Evolutionary conservation across 139 green algal genomes (phyloP).

Genomic region (Closterium sp.): DNA sequence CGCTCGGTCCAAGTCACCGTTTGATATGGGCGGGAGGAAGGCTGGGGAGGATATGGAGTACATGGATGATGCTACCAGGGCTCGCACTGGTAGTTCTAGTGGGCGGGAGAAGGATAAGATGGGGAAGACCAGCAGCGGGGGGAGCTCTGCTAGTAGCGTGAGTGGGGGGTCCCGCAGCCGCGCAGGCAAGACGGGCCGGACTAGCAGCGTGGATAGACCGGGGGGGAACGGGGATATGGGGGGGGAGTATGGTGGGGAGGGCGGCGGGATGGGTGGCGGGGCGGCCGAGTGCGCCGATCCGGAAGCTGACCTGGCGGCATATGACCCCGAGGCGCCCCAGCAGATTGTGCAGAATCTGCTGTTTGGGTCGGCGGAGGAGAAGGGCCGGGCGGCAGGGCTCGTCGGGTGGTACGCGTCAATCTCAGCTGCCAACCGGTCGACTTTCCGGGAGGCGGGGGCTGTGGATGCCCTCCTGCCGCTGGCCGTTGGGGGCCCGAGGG

Average conservation of each 20-base stretch:
- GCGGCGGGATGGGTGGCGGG: not conserved
- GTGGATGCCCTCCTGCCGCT: not conserved
- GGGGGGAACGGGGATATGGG: not conserved
- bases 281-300: not conserved
- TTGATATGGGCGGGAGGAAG: not conserved
- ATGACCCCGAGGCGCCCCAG: not conserved
- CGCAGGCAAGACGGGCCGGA: not conserved
- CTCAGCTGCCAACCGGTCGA: not conserved
- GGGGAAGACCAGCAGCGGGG: not conserved
- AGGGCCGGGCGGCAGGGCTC: slow-evolving; percentile 1
- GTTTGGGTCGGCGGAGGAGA: not conserved
- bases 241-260: not conserved
- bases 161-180: not conserved
- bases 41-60: not conserved
- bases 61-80: not conserved
- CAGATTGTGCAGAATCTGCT: slow-evolving; percentile 6
- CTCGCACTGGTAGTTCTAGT: not conserved
- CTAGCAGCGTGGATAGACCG: not conserved
- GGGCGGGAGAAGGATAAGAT: not conserved
- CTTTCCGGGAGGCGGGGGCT: not conserved
- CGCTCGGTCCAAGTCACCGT: not conserved
- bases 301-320: not conserved
- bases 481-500: not conserved
- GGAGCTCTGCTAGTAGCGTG: not conserved
- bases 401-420: not conserved